These are phyloP conservation scores for Hibiscus trionum DNA, from an alignment of 345 rosid species.

Conservation along the genomic window DNA sequence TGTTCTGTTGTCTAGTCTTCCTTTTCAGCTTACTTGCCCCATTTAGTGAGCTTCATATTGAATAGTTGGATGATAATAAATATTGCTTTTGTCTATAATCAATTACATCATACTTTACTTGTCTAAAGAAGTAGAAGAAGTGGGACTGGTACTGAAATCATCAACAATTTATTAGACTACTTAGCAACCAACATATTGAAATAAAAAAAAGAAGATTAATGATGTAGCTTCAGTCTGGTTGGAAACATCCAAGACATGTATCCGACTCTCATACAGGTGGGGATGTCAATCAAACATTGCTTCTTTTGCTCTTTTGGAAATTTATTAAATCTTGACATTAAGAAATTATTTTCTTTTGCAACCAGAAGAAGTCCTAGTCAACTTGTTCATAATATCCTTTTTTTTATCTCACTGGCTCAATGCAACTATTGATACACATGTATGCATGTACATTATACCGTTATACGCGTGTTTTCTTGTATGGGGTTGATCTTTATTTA, in stretches of 20 bases:
- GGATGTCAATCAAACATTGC: neutral
- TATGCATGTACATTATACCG: neutral
- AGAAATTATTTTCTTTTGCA: neutral
- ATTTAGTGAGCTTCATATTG: neutral
- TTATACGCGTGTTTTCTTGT: neutral
- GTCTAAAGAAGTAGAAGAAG: neutral
- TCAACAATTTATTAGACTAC: neutral
- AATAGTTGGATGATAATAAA: neutral
- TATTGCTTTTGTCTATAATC: neutral
- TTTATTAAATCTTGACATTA: neutral
- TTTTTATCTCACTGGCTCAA: neutral
- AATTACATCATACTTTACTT: slow-evolving; percentile 1
- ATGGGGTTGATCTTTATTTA: neutral
- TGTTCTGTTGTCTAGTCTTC: neutral
- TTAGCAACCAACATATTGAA: neutral
- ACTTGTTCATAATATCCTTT: neutral
- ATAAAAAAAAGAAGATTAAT: neutral
- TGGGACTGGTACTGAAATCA: neutral
- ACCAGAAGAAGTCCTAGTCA: neutral
- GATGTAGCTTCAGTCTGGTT: neutral
- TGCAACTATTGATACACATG: slow-evolving; percentile 2
- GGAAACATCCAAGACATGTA: neutral
- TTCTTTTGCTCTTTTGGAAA: neutral
- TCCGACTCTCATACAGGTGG: neutral
- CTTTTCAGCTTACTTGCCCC: neutral